A percentile compares a stretch with the other conserved stretches of the same genome.
phyloP scores from a whole-genome alignment of 192 early-diverging fungal species.

The Paraglomus brasilianum region DNA sequence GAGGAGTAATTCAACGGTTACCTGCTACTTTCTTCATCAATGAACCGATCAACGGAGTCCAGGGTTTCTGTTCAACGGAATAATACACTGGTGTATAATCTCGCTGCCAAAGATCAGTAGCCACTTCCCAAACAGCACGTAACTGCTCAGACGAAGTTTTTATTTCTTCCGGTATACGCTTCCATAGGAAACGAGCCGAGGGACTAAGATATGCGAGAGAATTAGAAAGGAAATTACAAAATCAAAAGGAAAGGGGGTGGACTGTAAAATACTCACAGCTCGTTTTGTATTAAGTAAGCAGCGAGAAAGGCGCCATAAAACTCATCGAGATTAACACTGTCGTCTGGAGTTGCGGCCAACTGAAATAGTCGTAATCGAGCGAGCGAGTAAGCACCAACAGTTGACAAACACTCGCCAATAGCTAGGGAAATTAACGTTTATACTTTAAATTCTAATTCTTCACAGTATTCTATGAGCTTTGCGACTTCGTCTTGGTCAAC shows the following conservation, averaged over 20 bases:
- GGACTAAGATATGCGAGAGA: constrained; percentile 11
- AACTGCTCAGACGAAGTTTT: constrained; percentile 20
- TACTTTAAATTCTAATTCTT: constrained; percentile 32
- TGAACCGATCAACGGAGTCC: constrained; percentile 20
- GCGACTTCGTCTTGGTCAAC: constrained; percentile 14
- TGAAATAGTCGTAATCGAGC: not conserved
- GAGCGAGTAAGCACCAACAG: not conserved
- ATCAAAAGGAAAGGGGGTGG: not conserved
- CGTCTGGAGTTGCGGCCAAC: constrained; percentile 21
- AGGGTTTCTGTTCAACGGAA: constrained; percentile 13
- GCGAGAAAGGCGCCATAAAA: constrained; percentile 24
- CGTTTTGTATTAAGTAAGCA: constrained; percentile 28
- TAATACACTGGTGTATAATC: constrained; percentile 22
- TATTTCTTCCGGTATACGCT: constrained; percentile 24
- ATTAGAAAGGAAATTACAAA: constrained; percentile 8
- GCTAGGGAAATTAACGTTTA: not conserved
- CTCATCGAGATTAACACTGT: constrained; percentile 20
- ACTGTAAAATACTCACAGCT: constrained; percentile 25
- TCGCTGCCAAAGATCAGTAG: constrained; percentile 24
- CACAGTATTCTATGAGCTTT: constrained; percentile 25
- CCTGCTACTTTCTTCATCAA: constrained; percentile 25
- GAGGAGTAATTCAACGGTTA: not conserved
- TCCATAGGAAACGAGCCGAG: constrained; percentile 33
- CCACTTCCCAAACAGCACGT: constrained; percentile 28
- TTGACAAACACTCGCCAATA: not conserved